Base-by-base conservation (phyloP, 768 basidiomycete genomes). In the Dentipellis sp. region DNA sequence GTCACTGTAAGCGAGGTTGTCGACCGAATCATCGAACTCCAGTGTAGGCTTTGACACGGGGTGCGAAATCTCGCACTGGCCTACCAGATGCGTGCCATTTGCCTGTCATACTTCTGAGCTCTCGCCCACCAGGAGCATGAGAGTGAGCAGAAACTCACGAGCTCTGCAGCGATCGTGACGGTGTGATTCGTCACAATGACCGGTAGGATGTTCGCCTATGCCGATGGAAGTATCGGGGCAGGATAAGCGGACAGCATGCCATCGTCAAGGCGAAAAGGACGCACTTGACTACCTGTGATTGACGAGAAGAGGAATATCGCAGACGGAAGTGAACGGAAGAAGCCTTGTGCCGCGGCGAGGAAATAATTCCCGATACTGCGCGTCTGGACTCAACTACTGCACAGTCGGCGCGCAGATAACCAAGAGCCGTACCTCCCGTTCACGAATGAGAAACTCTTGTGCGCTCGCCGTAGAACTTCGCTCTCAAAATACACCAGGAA, bases 1-100 rank as follows among this genome's bases (percentile, higher is more conserved):
- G 55, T 12, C 16, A 54, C 55, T 55, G 68, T 62, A 23, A 71
- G 67, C 38, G 75, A 75, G 17, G 72, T 67, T 22, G 71, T 37
- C 61, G n/a, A 29, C 6, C 29, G 29, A 29, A 6, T 29, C 29
- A 29, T 29, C 29, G 29, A 29, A 49, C 50, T 19, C 59, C 57
- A 6, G 56, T 38, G n/a, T 56, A 23, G 69, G 58, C 19, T 14
- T 14, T 9, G 17, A 19, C 39, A 87, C 79, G 4, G 93, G 93
- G 68, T 95, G 93, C 2, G 92, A 94, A 61, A 95, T 94, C 64
- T 92, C 88, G 67, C 92, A 95, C 70, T 97, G 94, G 14, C 94
- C 94, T 42, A 94, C 83, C 45, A 97, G 79, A 51, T 77, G 81
- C 29, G 78, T 71, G 10, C 88, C 89, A 62, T 94, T 81, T 65